Evolutionary conservation across 768 basidiomycete genomes (phyloP).

Genomic region (Boletellus emodensis): DNA sequence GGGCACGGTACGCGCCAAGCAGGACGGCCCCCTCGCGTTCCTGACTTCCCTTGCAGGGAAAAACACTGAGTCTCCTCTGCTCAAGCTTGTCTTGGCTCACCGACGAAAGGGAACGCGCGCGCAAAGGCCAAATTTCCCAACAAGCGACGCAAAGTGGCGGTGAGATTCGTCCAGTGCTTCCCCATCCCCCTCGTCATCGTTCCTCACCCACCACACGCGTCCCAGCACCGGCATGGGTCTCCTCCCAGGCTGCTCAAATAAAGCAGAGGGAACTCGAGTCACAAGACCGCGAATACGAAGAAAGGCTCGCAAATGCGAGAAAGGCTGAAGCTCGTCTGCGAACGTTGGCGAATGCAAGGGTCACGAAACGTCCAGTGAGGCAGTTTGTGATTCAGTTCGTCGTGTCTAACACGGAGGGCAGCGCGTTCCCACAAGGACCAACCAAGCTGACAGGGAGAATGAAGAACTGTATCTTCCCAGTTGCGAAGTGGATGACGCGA

Average conservation of each 20-base stretch:
- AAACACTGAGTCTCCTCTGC: conserved; percentile 78
- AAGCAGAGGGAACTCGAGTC: conserved; percentile 63
- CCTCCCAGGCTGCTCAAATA: conserved; percentile 64
- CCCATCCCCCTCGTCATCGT: conserved; percentile 18
- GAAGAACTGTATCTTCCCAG: conserved; percentile 78
- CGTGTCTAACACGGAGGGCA: conserved; percentile 11
- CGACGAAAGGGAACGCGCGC: conserved; percentile 66
- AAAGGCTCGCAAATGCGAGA: conserved; percentile 54
- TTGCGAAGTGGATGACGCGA: conserved; percentile 31
- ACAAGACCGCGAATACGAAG: conserved; percentile 61
- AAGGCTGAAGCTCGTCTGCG: conserved; percentile 58
- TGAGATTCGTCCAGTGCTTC: conserved; percentile 7
- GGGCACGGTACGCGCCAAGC: conserved; percentile 59
- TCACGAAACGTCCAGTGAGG: conserved; percentile 58
- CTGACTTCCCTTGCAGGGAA: conserved; percentile 53
- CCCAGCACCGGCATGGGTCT: conserved; percentile 70
- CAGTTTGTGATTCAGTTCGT: background rate
- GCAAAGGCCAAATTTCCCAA: conserved; percentile 56
- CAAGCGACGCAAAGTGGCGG: conserved; percentile 23
- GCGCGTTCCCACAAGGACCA: conserved; percentile 18
- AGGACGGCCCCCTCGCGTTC: background rate
- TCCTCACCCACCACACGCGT: conserved; percentile 6
- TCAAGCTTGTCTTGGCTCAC: conserved; percentile 70
- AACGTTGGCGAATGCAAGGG: conserved; percentile 51
- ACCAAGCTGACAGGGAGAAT: conserved; percentile 36